Evolutionary conservation across 139 green algal genomes (phyloP), one percentile per base, ranked within the genome.

Genomic region (Trebouxia sp.): DNA sequence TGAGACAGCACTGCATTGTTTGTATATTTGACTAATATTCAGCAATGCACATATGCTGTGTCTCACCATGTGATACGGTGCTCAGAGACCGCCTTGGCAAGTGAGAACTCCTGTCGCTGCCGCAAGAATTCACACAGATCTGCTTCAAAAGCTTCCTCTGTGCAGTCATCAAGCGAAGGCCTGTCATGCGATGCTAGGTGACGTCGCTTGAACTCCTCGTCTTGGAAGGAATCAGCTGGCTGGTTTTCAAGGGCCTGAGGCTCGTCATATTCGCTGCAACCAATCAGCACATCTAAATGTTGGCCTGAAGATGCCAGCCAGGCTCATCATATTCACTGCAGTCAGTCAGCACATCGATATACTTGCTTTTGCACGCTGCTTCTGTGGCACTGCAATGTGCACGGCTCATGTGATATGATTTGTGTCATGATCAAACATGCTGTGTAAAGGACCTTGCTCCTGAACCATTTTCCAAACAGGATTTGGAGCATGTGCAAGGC

Each of bases 91-190:
- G 78, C 28, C 2, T 77, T 80, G 9, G 83, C 88, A 17, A 85
- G 69, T 38, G 83, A 50, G 9, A 55, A 70, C 47, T 89, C 88
- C 5, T 86, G 85, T 5, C 74, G 42, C n/a, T 75, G 37, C 24
- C 37, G 41, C 38, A 88, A 79, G 67, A 90, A 92, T 8, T 55
- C 62, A 26, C 83, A 75, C 50, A 92, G 83, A 76, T 92, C 85
- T 14, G 72, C 76, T 75, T 92, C 85, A 83, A 92, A 92, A 4
- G 79, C 74, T 26, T 56, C 37, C 12, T 53, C 74, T n/a, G 24
- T 78, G 51, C 85, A 89, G 12, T 75, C 30, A n/a, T 82, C 35
- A 26, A 90, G 78, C 3, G 79, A 24, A 24, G 82, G 84, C 30
- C 87, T 42, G 43, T 17, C 45, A 78, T 79, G 83, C n/a, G 35